These are phyloP conservation scores for Chloropicon primus DNA, from an alignment of 139 green algal species.

Conservation along the genomic window DNA sequence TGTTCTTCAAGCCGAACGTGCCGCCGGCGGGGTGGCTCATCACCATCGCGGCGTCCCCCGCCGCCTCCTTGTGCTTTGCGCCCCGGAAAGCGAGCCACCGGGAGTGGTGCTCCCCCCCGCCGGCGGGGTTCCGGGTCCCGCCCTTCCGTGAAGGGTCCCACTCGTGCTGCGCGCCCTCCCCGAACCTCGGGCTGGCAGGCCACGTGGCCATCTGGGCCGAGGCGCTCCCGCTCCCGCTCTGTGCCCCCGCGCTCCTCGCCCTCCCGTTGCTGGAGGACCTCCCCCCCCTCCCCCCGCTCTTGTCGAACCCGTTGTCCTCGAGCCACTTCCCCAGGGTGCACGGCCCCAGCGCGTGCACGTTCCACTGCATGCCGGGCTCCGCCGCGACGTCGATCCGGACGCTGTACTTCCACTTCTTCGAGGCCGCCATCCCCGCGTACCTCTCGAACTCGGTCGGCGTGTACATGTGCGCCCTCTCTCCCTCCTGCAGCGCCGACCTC, in stretches of 20 bases:
- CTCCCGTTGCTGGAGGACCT: not conserved
- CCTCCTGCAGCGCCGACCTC: not conserved
- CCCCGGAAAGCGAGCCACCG: not conserved
- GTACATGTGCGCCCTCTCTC: not conserved
- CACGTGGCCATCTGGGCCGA: not conserved
- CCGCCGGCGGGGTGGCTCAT: not conserved
- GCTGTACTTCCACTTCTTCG: conserved; percentile 60
- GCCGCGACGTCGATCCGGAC: conserved; percentile 21
- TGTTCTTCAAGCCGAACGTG: not conserved
- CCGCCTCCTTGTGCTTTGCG: no score
- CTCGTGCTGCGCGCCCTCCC: no score
- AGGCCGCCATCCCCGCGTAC: conserved; percentile 41
- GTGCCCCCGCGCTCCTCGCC: not conserved
- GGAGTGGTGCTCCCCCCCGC: not conserved
- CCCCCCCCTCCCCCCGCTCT: not conserved
- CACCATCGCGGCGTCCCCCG: not conserved
- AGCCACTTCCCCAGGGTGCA: not conserved
- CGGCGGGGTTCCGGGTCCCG: not conserved
- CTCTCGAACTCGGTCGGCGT: conserved; percentile 60
- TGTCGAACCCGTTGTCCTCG: not conserved
- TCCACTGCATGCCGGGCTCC: not conserved
- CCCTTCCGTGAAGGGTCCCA: not conserved
- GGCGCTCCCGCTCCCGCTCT: not conserved
- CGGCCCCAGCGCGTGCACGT: not conserved
- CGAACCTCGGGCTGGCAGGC: no score